Percentiles rank a stretch among this genome's conserved stretches.
Conservation (phyloP, 495 filamentous ascomycete genomes). For the Hypoxylon fuscum region DNA sequence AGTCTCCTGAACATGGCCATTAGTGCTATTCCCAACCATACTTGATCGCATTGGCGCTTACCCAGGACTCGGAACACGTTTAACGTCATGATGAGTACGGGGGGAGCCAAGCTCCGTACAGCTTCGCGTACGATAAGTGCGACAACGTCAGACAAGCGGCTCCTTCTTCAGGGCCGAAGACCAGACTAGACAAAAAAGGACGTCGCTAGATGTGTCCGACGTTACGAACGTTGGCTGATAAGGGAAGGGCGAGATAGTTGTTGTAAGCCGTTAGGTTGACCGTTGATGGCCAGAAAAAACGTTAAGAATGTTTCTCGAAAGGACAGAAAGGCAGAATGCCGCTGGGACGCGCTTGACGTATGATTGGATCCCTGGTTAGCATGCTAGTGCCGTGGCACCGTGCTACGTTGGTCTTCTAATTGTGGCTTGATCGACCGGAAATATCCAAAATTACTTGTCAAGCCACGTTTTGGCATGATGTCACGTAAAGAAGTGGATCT, state of each 20-base stretch:
- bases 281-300: not conserved
- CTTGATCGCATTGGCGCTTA: conserved; percentile 50
- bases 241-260: not conserved
- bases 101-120: conserved; percentile 43
- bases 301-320: conserved; percentile 35
- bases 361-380: conserved; percentile 44
- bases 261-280: not conserved
- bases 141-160: not conserved
- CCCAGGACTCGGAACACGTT: conserved; percentile 90
- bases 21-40: conserved; percentile 4
- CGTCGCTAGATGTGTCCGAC: no score
- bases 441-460: conserved; percentile 32
- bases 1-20: conserved; percentile 69
- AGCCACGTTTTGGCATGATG: conserved; percentile 28
- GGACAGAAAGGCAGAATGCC: conserved; percentile 37
- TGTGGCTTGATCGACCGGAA: conserved; percentile 12
- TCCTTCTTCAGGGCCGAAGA: no score
- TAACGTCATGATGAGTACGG: conserved; percentile 62
- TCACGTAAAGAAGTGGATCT: not conserved
- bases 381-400: conserved; percentile 4
- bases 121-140: conserved; percentile 7
- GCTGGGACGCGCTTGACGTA: conserved; percentile 43
- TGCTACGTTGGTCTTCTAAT: conserved; percentile 4
- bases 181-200: no score
- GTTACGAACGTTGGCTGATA: no score